Conservation (phyloP, 108 stramenopile species). For the Schizochytrium sp. region DNA sequence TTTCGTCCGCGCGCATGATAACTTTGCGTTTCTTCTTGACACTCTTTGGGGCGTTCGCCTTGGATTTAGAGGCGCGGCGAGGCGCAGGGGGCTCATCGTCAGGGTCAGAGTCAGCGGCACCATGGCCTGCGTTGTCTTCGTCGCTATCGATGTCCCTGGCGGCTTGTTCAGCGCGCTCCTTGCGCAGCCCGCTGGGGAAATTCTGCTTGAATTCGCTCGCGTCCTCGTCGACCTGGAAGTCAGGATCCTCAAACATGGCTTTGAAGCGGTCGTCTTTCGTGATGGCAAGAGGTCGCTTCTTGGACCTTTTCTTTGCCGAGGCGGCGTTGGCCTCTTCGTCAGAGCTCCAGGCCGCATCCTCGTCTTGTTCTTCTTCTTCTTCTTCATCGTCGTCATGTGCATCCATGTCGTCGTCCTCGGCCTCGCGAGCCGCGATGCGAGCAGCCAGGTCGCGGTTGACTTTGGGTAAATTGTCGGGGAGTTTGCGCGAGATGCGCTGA, state of each 20-base stretch:
- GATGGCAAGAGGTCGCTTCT: conserved; percentile 63
- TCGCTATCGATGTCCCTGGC: conserved; percentile 67
- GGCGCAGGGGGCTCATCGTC: conserved; percentile 1
- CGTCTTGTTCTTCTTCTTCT: conserved; percentile 41
- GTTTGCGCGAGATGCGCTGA: background rate
- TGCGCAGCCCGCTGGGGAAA: conserved; percentile 79
- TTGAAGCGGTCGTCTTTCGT: conserved; percentile 83
- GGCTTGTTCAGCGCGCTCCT: conserved; percentile 25
- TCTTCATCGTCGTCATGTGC: background rate
- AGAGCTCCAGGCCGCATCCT: conserved; percentile 60
- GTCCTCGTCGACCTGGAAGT: conserved; percentile 89
- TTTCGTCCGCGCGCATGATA: background rate
- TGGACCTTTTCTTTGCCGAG: conserved; percentile 44
- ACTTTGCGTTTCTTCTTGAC: background rate
- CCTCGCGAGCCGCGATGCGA: conserved; percentile 55
- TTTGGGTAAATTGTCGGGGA: conserved; percentile 18
- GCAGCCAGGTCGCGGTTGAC: conserved; percentile 74
- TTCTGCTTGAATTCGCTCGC: conserved; percentile 82
- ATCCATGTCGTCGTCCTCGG: conserved; percentile 1
- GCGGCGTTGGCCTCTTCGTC: conserved; percentile 62
- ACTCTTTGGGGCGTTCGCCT: background rate
- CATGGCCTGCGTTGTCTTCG: conserved; percentile 37
- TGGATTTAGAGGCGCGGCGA: background rate
- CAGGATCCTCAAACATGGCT: conserved; percentile 74
- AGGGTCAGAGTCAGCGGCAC: conserved; percentile 24